These are phyloP conservation scores for Sporothrix protearum DNA, from an alignment of 2,329 filamentous ascomycete genomes.

Conservation along the genomic window DNA sequence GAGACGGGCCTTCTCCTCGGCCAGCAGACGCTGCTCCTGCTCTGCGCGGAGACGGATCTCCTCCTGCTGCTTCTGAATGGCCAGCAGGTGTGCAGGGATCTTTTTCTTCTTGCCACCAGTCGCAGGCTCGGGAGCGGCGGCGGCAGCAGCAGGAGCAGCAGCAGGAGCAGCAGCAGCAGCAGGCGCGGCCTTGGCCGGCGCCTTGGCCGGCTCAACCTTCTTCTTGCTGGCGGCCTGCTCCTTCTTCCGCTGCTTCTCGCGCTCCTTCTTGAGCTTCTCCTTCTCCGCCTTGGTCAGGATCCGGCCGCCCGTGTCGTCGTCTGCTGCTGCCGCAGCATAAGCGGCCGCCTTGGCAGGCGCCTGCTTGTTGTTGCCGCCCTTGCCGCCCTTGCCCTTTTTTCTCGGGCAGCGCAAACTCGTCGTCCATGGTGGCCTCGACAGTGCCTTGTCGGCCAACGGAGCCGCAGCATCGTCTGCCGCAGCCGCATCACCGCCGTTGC, in stretches of 20 bases:
- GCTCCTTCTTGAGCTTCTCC: slow-evolving; percentile 95
- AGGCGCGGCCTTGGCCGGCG: slow-evolving; percentile 37
- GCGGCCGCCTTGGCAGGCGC: slow-evolving; percentile 46
- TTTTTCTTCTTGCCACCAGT: slow-evolving; percentile 81
- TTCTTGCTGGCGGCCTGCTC: slow-evolving; percentile 95
- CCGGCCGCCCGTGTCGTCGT: slow-evolving; percentile 56
- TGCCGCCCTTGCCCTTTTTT: slow-evolving; percentile 67
- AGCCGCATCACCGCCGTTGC: slow-evolving; percentile 29
- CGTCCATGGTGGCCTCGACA: slow-evolving; percentile 75
- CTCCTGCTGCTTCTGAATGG: slow-evolving; percentile 80
- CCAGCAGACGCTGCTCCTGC: slow-evolving; percentile 54
- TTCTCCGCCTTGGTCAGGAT: slow-evolving; percentile 98
- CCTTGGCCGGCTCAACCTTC: slow-evolving; percentile 54
- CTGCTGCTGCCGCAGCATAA: slow-evolving; percentile 27
- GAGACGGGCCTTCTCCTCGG: slow-evolving; percentile 61
- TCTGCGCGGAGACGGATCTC: slow-evolving; percentile 64
- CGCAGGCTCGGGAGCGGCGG: slow-evolving; percentile 48
- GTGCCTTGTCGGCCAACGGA: slow-evolving; percentile 65
- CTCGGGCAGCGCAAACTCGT: slow-evolving; percentile 79
- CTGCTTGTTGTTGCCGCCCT: slow-evolving; percentile 46
- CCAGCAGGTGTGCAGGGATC: slow-evolving; percentile 67
- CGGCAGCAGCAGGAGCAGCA: not conserved
- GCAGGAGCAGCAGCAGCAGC: not conserved
- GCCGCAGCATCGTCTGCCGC: slow-evolving; percentile 44
- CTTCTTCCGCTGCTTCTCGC: slow-evolving; percentile 97